Base-by-base conservation (phyloP, 192 early-diverging fungal genomes). In the Glomus cerebriforme region DNA sequence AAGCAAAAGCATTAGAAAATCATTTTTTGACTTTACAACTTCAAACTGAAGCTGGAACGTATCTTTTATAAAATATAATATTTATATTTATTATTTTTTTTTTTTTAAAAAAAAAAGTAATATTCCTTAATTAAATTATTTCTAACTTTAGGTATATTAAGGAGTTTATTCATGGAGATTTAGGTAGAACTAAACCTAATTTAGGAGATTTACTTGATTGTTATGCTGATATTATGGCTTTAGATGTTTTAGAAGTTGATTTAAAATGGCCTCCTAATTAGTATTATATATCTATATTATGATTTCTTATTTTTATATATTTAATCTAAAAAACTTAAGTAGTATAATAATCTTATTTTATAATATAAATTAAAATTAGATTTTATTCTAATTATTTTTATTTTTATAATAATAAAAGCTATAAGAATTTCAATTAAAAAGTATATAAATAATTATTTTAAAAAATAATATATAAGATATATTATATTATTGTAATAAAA, bases 91-190 rank as follows among this genome's bases (percentile, higher is more conserved):
- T 47, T 47, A 2, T 13, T 29, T 29, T 2, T 13, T 62, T 62
- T 62, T 27, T 62, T 62, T 62, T 26, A 26, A 26, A 6, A 60
- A 60, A 24, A 60, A 1, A 7, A 60, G n/a, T 43, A 3, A 17
- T 17, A 32, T 17, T 65, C 27, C 63, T 32, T 65, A 10, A 65
- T 24, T 37, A 75, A 29, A 24, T 65, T 77, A 0, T 39, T 45
- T 71, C 39, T 88, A 87, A 24, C 22, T 32, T 31, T n/a, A 77
- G 75, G 54, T 77, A 85, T 47, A 91, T 98, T 74, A 98, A 98
- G 78, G 97, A 98, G 86, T 98, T 97, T 91, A 89, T 97, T 2
- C 95, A 97, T 77, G 93, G 96, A n/a, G 97, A 98, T 85, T 79
- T 92, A 22, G 96, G 96, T 5, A 88, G 96, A 29, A 97, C 95